These are phyloP conservation scores for Podospora comata DNA, from an alignment of 495 filamentous ascomycete species.

Conservation along the genomic window DNA sequence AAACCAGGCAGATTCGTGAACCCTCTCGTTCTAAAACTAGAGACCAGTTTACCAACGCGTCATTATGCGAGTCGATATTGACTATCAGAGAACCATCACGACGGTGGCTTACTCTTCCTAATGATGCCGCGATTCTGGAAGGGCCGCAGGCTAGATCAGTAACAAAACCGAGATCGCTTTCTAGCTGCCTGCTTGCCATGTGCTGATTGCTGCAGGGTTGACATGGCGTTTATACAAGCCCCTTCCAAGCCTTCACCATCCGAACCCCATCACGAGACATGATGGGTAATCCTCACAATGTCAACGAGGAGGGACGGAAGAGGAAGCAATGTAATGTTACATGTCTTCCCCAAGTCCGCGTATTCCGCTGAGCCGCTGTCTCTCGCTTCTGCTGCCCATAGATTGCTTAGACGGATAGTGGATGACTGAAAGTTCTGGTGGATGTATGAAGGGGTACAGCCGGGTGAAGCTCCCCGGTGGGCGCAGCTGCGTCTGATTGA, in stretches of 20 bases:
- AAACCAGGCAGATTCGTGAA: background rate
- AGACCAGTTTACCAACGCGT: background rate
- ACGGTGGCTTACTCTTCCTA: background rate
- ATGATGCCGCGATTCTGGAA: background rate
- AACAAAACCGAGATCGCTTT: background rate
- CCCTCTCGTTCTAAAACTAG: background rate
- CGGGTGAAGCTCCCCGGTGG: background rate
- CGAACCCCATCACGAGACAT: background rate
- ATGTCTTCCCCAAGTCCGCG: background rate
- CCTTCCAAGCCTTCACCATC: background rate
- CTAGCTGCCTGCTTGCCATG: background rate
- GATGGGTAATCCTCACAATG: background rate
- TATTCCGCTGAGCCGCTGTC: background rate
- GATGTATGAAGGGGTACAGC: background rate
- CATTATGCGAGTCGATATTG: background rate
- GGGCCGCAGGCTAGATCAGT: background rate
- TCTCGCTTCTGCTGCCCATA: background rate
- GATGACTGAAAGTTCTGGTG: background rate
- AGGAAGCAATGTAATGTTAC: slow-evolving; percentile 5
- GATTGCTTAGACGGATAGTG: background rate
- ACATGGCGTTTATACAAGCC: slow-evolving; percentile 1
- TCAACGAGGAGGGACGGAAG: background rate
- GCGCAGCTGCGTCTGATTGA: background rate
- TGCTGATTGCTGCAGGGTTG: background rate
- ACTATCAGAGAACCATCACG: background rate